phyloP scores from a whole-genome alignment of 2,329 filamentous ascomycete genomes.

The Xylaria sp. region DNA sequence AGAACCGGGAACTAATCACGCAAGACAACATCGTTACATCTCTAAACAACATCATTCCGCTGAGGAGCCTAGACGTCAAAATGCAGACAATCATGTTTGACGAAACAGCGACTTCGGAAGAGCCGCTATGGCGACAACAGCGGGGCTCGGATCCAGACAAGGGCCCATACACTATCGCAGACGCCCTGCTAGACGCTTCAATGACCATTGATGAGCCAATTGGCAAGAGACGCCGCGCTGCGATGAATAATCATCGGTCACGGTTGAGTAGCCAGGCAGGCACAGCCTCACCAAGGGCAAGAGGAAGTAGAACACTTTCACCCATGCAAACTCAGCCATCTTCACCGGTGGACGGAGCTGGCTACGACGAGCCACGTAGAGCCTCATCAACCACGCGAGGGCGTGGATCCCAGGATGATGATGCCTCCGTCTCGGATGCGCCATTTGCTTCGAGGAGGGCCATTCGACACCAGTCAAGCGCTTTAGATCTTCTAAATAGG shows the following conservation, averaged over 20 bases:
- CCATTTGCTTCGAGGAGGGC: slow-evolving; percentile 48
- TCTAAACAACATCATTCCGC: slow-evolving; percentile 72
- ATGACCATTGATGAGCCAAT: slow-evolving; percentile 78
- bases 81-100: slow-evolving; percentile 94
- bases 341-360: slow-evolving; percentile 34
- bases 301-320: slow-evolving; percentile 34
- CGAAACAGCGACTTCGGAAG: slow-evolving; percentile 62
- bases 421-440: slow-evolving; percentile 43
- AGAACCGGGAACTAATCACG: slow-evolving; percentile 54
- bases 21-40: slow-evolving; percentile 47
- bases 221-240: slow-evolving; percentile 55
- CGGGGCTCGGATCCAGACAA: slow-evolving; percentile 40
- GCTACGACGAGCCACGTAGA: slow-evolving; percentile 44
- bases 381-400: slow-evolving; percentile 39
- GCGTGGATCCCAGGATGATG: slow-evolving; percentile 37
- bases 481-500: slow-evolving; percentile 60
- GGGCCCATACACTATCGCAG: slow-evolving; percentile 76
- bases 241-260: slow-evolving; percentile 53
- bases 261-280: slow-evolving; percentile 44
- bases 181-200: slow-evolving; percentile 89
- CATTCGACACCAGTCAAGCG: slow-evolving; percentile 62
- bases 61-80: slow-evolving; percentile 76
- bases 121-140: slow-evolving; percentile 38
- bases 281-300: slow-evolving; percentile 42
- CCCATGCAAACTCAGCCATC: slow-evolving; percentile 33